A percentile compares a stretch with the other conserved stretches of the same genome.
Evolutionary conservation across 2,329 filamentous ascomycete genomes (phyloP).

Genomic region (Nannizzia gypsea): DNA sequence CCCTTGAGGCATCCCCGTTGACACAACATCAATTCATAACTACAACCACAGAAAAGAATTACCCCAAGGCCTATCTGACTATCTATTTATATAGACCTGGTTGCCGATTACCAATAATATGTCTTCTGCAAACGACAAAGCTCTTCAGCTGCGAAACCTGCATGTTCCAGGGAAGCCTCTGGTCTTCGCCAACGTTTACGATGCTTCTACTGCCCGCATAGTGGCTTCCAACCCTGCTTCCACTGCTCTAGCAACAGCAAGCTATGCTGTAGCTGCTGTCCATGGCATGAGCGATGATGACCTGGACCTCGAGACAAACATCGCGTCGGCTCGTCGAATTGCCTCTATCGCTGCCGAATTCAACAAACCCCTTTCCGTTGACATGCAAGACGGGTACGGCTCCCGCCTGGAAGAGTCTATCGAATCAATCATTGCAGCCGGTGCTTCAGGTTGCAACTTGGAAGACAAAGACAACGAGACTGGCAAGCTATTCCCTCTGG

Average conservation of each 20-base stretch:
- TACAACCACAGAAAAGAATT: neutral
- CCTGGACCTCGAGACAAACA: constrained; percentile 42
- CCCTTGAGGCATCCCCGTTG: neutral
- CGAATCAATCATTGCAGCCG: constrained; percentile 36
- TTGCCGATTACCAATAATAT: neutral
- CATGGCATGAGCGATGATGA: constrained; percentile 38
- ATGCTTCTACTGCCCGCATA: constrained; percentile 37
- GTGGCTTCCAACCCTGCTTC: constrained; percentile 28
- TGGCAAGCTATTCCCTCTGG: constrained; percentile 29
- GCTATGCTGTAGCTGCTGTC: constrained; percentile 40
- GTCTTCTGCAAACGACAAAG: constrained; percentile 7
- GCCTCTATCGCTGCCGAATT: constrained; percentile 31
- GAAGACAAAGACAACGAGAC: constrained; percentile 40
- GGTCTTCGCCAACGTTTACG: constrained; percentile 46
- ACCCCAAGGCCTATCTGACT: neutral
- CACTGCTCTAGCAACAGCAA: constrained; percentile 40
- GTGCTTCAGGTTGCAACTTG: constrained; percentile 48
- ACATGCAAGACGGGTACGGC: constrained; percentile 51
- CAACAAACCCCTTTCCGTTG: constrained; percentile 43
- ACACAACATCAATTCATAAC: no score
- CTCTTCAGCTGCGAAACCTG: constrained; percentile 23
- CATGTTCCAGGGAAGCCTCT: constrained; percentile 42
- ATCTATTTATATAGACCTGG: no score
- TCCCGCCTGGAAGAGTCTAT: constrained; percentile 37
- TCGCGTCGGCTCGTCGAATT: constrained; percentile 38